Evolutionary conservation across 1,139 yeast species (phyloP).

Genomic region (Sugiyamaella xylanicola): DNA sequence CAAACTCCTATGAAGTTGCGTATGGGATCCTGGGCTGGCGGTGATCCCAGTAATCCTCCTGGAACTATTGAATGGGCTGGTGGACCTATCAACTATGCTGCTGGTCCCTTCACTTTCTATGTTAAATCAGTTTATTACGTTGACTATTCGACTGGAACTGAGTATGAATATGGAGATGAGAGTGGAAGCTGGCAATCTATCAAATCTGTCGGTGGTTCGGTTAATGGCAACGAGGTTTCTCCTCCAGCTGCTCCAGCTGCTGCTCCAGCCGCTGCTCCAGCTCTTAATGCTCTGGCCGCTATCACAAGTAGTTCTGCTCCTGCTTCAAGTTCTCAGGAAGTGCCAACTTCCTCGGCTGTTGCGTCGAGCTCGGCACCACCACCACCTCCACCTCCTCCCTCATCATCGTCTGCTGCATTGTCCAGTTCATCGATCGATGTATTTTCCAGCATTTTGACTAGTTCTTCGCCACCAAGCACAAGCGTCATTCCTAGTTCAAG

Average conservation of each 20-base stretch:
- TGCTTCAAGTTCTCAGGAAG: slow-evolving; percentile 20
- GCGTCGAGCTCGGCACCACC: slow-evolving; percentile 19
- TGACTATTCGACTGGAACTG: slow-evolving; percentile 78
- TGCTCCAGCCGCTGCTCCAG: too few species aligned
- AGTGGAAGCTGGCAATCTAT: slow-evolving; percentile 72
- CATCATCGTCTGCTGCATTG: slow-evolving; percentile 1
- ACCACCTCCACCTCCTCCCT: slow-evolving; percentile 13
- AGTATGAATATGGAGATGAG: slow-evolving; percentile 63
- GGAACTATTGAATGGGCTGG: slow-evolving; percentile 90
- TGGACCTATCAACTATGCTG: slow-evolving; percentile 62
- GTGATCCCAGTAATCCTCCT: slow-evolving; percentile 58
- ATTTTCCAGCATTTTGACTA: not conserved
- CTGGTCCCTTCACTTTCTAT: slow-evolving; percentile 70
- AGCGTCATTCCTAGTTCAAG: slow-evolving; percentile 10
- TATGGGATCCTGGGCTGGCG: slow-evolving; percentile 84
- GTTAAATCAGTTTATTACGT: slow-evolving; percentile 61
- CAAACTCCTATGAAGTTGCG: slow-evolving; percentile 73
- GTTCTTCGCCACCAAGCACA: slow-evolving; percentile 16
- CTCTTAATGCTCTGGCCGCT: slow-evolving; percentile 23
- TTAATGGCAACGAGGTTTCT: slow-evolving; percentile 57
- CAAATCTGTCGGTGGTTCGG: slow-evolving; percentile 59
- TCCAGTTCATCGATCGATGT: slow-evolving; percentile 10
- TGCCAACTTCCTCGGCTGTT: slow-evolving; percentile 18
- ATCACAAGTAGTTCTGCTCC: slow-evolving; percentile 24
- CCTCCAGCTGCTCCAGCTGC: not conserved